Percentiles rank a stretch among this genome's conserved stretches.
Conservation (phyloP, 257 asterid species). For the Solanum arcanum region DNA sequence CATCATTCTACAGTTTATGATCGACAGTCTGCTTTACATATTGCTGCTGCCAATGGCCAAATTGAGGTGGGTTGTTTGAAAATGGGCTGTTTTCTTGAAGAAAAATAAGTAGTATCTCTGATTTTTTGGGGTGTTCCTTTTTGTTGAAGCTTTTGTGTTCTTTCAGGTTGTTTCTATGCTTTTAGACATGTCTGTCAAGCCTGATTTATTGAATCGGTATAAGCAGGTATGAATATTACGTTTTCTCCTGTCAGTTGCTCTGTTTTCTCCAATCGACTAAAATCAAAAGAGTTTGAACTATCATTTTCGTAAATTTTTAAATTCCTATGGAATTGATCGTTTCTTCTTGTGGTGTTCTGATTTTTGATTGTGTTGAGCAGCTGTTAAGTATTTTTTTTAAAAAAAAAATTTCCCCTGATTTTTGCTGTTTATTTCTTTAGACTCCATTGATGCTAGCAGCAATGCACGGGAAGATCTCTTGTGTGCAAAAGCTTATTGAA, state of each 20-base stretch:
- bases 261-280: not conserved
- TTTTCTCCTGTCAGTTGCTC: not conserved
- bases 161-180: constrained; percentile 69
- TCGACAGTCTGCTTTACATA: constrained; percentile 73
- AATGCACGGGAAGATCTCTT: constrained; percentile 89
- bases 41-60: constrained; percentile 97
- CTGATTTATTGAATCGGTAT: constrained; percentile 71
- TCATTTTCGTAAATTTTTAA: not conserved
- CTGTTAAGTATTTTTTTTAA: not conserved
- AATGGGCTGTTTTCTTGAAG: not conserved
- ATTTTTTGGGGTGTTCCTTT: not conserved
- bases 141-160: not conserved
- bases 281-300: not conserved
- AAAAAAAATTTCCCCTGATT: not conserved
- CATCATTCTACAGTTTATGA: constrained; percentile 47
- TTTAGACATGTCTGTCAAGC: constrained; percentile 60
- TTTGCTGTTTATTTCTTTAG: constrained; percentile 31
- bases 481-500: constrained; percentile 73
- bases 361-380: not conserved
- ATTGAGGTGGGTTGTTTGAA: constrained; percentile 60
- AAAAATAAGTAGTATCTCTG: not conserved
- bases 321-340: not conserved
- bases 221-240: constrained; percentile 47
- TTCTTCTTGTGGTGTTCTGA: not conserved
- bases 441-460: constrained; percentile 99